Conservation (phyloP, 306 rosid species). For the Crotalaria pallida region DNA sequence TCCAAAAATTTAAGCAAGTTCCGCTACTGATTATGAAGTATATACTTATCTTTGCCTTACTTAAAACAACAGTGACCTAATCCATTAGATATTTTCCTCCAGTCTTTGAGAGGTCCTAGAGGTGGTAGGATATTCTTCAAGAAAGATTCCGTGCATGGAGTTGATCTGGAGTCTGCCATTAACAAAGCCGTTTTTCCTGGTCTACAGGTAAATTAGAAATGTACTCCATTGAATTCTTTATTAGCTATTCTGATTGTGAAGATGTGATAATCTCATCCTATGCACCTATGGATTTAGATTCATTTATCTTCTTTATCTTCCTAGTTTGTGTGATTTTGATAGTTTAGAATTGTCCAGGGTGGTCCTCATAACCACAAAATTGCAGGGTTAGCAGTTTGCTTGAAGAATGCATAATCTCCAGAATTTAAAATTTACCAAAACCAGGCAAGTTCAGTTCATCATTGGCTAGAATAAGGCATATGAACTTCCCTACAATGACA, state of each 20-base stretch:
- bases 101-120: conserved; percentile 96
- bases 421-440: conserved; percentile 82
- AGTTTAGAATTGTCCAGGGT: conserved; percentile 48
- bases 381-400: conserved; percentile 89
- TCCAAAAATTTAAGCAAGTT: too few species aligned
- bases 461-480: background rate
- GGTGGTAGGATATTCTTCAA: too few species aligned
- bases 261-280: background rate
- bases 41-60: background rate
- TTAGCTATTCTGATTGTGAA: background rate
- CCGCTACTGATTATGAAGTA: background rate
- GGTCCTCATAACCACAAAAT: conserved; percentile 99
- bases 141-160: conserved; percentile 74
- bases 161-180: conserved; percentile 77
- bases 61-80: background rate
- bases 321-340: conserved; percentile 22
- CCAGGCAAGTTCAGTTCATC: conserved; percentile 41
- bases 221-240: conserved; percentile 5
- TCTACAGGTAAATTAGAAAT: too few species aligned
- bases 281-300: background rate
- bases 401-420: conserved; percentile 67
- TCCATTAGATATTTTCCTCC: conserved; percentile 18
- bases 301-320: conserved; percentile 12
- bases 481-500: conserved; percentile 8
- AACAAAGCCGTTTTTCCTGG: too few species aligned